Percentiles rank a stretch among this genome's conserved stretches.
Conservation (phyloP, 208 protist genomes). For the Acanthamoeba culbertsoni region DNA sequence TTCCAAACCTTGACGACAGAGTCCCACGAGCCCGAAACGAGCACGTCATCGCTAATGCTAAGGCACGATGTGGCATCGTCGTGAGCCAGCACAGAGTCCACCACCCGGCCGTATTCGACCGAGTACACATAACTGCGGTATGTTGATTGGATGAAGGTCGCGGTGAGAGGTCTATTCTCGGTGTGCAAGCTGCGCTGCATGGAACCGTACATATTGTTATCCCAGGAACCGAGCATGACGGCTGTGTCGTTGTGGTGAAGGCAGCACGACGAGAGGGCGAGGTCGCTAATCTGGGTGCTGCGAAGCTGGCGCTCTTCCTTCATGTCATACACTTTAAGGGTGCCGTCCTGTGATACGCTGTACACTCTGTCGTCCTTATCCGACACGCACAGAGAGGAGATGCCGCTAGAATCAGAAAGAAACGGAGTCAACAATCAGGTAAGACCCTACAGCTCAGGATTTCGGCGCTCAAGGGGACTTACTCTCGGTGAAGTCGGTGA, state of each 20-base stretch:
- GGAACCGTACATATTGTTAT: slow-evolving; percentile 77
- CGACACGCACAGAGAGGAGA: slow-evolving; percentile 69
- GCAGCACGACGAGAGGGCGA: slow-evolving; percentile 71
- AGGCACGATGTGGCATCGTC: slow-evolving; percentile 76
- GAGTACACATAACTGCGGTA: slow-evolving; percentile 77
- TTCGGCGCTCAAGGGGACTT: background rate
- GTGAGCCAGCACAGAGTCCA: slow-evolving; percentile 64
- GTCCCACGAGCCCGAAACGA: slow-evolving; percentile 47
- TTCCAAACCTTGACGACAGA: background rate
- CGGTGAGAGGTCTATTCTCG: no score
- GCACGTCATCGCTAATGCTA: slow-evolving; percentile 55
- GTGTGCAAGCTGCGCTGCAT: no score
- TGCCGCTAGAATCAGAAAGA: slow-evolving; percentile 57
- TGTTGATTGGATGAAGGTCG: background rate
- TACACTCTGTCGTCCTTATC: slow-evolving; percentile 69
- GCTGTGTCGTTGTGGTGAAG: slow-evolving; percentile 70
- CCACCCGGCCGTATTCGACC: slow-evolving; percentile 71
- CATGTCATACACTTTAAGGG: slow-evolving; percentile 75
- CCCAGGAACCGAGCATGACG: slow-evolving; percentile 78
- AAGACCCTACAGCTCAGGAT: no score
- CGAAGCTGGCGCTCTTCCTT: slow-evolving; percentile 75
- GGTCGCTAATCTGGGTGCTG: slow-evolving; percentile 38
- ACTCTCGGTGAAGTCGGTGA: slow-evolving; percentile 9
- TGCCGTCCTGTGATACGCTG: slow-evolving; percentile 74
- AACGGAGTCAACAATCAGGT: background rate